Evolutionary conservation across 2,329 filamentous ascomycete genomes (phyloP).

Genomic region (Simplicillium sp.): DNA sequence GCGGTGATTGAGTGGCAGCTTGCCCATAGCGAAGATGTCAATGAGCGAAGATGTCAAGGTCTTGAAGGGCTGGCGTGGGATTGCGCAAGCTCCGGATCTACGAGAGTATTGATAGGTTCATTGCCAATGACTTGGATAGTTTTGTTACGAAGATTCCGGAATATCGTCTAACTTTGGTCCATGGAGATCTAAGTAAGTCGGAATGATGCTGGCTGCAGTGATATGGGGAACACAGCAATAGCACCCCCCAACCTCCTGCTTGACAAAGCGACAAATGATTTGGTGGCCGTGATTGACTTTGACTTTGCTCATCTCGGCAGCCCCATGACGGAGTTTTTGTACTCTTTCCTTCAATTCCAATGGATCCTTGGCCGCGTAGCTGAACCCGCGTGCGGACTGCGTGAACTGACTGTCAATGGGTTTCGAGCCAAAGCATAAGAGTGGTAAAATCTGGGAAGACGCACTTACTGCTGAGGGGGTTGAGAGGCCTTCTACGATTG

Average conservation of each 20-base stretch:
- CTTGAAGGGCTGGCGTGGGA: neutral
- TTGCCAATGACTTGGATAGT: neutral
- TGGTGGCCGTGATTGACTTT: conserved; percentile 2
- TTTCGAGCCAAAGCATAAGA: too few relatives aligned
- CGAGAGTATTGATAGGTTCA: conserved; percentile 3
- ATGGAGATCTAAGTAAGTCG: conserved; percentile 3
- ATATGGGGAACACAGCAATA: neutral
- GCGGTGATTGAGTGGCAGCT: conserved; percentile 3
- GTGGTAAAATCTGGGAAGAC: conserved; percentile 2
- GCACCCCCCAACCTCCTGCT: conserved; percentile 4
- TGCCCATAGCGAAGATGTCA: conserved; percentile 1
- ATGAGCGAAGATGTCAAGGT: too few relatives aligned
- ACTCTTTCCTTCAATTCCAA: conserved; percentile 3
- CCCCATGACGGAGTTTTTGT: conserved; percentile 1
- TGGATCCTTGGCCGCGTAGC: conserved; percentile 1
- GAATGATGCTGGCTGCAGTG: too few relatives aligned
- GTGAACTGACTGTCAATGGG: conserved; percentile 1
- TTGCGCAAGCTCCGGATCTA: neutral
- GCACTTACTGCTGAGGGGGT: conserved; percentile 1
- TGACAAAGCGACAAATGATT: neutral
- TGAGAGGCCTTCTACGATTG: neutral
- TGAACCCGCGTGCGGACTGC: neutral
- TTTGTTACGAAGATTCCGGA: neutral
- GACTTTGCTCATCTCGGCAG: conserved; percentile 4
- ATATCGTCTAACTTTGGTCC: conserved; percentile 1